Evolutionary conservation across 2,329 filamentous ascomycete genomes (phyloP).

Genomic region (Colletotrichum spinosum): DNA sequence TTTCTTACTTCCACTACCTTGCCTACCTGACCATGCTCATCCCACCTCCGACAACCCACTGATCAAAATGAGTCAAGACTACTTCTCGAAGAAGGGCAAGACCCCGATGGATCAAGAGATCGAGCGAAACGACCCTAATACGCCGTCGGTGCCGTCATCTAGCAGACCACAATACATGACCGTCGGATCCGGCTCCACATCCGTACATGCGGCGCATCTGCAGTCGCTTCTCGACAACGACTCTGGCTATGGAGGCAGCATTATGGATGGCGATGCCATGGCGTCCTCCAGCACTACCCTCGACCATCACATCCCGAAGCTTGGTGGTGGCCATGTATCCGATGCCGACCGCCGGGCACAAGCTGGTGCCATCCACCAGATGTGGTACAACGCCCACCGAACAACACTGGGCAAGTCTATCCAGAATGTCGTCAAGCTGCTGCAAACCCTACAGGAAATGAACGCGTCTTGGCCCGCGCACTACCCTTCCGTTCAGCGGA

Average conservation of each 20-base stretch:
- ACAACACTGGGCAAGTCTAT: conserved; percentile 89
- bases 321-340: conserved; percentile 49
- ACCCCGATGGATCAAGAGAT: conserved; percentile 49
- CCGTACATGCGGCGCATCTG: conserved; percentile 83
- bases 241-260: conserved; percentile 91
- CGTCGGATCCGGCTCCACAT: conserved; percentile 84
- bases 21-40: conserved; percentile 49
- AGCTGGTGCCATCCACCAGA: conserved; percentile 88
- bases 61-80: conserved; percentile 69
- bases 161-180: conserved; percentile 78
- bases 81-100: conserved; percentile 67
- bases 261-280: conserved; percentile 70
- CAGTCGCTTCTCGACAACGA: conserved; percentile 87
- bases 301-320: conserved; percentile 37
- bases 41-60: conserved; percentile 40
- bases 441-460: conserved; percentile 87
- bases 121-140: conserved; percentile 42
- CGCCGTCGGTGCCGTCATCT: conserved; percentile 41
- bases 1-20: conserved; percentile 12
- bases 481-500: conserved; percentile 85
- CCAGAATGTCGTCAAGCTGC: conserved; percentile 83
- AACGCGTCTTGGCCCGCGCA: conserved; percentile 94
- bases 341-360: conserved; percentile 63
- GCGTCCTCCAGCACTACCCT: conserved; percentile 44
- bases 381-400: conserved; percentile 95